Evolutionary conservation across 441 rosid species (phyloP), one percentile per base, ranked within the genome.

Genomic region (Erodium texanum): DNA sequence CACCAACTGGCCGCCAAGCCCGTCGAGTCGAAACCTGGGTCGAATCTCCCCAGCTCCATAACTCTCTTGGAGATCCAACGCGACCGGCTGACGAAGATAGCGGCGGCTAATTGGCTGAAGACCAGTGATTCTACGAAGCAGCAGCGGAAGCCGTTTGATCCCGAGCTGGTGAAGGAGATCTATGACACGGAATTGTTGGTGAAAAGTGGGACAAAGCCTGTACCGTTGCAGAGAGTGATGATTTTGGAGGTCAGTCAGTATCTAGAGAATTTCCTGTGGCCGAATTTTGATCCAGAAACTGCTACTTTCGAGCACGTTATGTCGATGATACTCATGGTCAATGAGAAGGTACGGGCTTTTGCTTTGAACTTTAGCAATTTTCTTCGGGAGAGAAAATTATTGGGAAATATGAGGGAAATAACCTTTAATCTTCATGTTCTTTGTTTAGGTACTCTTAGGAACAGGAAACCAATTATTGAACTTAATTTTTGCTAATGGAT

Each of bases 241-340:
- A 84, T 94, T 73, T 66, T 94, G 80, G 99, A 94, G 73, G 99
- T 94, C 50, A 92, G 97, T 69, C 98, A 87, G 87, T 94, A 94
- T 70, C 76, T 94, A 86, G 99, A 94, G 89, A 94, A 94, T 56
- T 92, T 88, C 73, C 80, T 90, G 7, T 92, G 98, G 99, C 99
- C 97, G 8, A 89, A 92, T 78, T 94, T 94, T 64, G 94, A 88
- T 3, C 81, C 93, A 0, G 89, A 82, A 75, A 79, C 90, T 0
- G 94, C 97, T 0, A 81, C 92, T 5, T 92, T 87, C 70, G 98
- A 94, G 87, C 99, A 94, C 77, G 91, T 89, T 8, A 94, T 94
- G 96, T 94, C 98, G 18, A 89, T 94, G 97, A 89, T 92, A 71
- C 87, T 94, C 68, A 94, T 94, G 98, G 82, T 94, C 65, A 93